Percentiles rank a stretch among this genome's conserved stretches.
Evolutionary conservation across 176 grass and related monocot genomes (phyloP).

Genomic region (Paspalum vaginatum): DNA sequence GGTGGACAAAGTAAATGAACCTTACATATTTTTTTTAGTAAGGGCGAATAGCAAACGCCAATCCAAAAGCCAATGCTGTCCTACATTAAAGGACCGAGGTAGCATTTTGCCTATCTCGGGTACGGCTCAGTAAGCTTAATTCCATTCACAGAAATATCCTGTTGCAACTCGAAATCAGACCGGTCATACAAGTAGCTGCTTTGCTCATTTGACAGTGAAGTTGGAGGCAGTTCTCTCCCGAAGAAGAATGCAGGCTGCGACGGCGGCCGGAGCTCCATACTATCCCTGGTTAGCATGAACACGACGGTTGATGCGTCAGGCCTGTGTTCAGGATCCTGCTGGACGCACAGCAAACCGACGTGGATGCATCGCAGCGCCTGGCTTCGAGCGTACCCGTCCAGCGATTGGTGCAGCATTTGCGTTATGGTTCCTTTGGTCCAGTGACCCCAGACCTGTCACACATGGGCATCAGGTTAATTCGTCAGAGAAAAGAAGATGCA

Average conservation of each 20-base stretch:
- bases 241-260: constrained; percentile 54
- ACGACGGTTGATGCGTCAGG: constrained; percentile 54
- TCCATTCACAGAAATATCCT: constrained; percentile 38
- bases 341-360: constrained; percentile 64
- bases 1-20: too few species aligned
- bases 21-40: too few species aligned
- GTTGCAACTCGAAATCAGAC: constrained; percentile 1
- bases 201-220: constrained; percentile 22
- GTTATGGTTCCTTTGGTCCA: constrained; percentile 51
- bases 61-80: too few species aligned
- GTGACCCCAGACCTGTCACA: constrained; percentile 46
- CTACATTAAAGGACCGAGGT: too few species aligned
- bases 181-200: background rate
- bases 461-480: background rate
- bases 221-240: background rate
- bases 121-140: constrained; percentile 38
- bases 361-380: constrained; percentile 53
- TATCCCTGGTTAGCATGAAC: constrained; percentile 65
- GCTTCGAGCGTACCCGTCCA: background rate
- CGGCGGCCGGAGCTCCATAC: constrained; percentile 46
- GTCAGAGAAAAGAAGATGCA: background rate
- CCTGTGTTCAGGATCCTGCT: constrained; percentile 40
- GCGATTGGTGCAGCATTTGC: constrained; percentile 29
- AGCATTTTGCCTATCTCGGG: constrained; percentile 40
- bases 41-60: too few species aligned